Base-by-base conservation (phyloP, 2,329 filamentous ascomycete species). In the Dothideomycetes sp. region DNA sequence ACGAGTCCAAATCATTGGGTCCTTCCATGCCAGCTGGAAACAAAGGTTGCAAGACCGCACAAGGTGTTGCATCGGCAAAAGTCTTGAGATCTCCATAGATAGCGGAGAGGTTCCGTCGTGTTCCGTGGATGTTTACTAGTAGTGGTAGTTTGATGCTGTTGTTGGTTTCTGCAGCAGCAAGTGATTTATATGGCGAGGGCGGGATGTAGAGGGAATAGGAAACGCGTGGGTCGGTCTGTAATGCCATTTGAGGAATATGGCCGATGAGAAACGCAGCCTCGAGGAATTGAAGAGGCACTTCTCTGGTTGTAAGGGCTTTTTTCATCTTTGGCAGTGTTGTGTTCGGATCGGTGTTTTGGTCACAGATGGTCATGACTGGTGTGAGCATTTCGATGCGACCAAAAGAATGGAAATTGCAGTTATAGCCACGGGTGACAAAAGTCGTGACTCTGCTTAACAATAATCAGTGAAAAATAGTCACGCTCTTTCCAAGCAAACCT, bases 1-100 rank as follows among this genome's bases (percentile, higher is more conserved):
- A 41, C 3, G 38, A 33, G 38, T 41, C 38, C n/a, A 41, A 10
- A n/a, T 41, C 38, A 4, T 33, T 34, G 5, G 38, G 30, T 19
- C 24, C 38, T 15, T 34, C 38, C 1, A 41, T 25, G 1, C 38
- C 38, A 4, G 30, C 30, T 9, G 38, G 22, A 13, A 41, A 41
- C 22, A 41, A 11, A 13, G 38, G 38, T n/a, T 25, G 22, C n/a
- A 41, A 11, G 1, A 41, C 16, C 9, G 38, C 38, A 23, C 38
- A 41, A 6, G 38, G 22, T 5, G 12, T 29, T 3, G 30, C 25
- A 5, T 41, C 38, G 8, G 38, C 38, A 22, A 41, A 41, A 2
- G 29, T 33, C 11, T 33, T 41, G 1, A 41, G 3, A 20, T 33
- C 38, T 11, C 30, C 23, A 7, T 34, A 41, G 22, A 41, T 33